These are phyloP conservation scores for Neurospora pannonica DNA, from an alignment of 495 filamentous ascomycete genomes.

Conservation along the genomic window DNA sequence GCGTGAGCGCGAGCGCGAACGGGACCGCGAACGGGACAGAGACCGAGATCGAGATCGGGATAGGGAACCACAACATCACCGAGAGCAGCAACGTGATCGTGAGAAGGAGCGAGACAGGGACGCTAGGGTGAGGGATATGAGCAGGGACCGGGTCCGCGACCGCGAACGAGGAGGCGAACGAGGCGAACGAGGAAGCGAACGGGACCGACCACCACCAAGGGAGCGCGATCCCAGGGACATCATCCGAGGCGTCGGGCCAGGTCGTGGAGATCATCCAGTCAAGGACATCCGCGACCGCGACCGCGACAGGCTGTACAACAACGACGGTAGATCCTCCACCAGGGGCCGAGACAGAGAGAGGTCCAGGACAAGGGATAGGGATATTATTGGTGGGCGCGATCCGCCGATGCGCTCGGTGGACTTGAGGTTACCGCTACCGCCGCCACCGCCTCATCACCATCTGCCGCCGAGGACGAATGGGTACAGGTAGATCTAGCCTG, in stretches of 20 bases:
- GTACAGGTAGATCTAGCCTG: background rate
- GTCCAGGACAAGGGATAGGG: constrained; percentile 10
- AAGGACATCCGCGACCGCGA: background rate
- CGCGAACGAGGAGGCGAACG: background rate
- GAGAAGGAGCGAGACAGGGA: constrained; percentile 1
- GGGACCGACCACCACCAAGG: background rate
- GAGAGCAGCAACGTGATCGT: background rate
- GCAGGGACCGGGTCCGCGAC: background rate
- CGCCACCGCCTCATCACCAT: background rate
- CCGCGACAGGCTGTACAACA: background rate
- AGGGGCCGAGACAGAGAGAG: background rate
- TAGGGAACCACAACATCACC: background rate
- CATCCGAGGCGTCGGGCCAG: background rate
- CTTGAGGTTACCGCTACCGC: background rate
- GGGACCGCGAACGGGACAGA: constrained; percentile 1
- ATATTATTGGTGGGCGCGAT: background rate
- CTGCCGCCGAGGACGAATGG: background rate
- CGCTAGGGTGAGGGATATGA: background rate
- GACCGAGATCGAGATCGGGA: constrained; percentile 1
- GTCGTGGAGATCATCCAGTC: background rate
- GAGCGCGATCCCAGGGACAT: background rate
- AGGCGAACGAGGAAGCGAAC: background rate
- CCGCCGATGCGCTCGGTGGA: background rate
- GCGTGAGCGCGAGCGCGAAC: constrained; percentile 1
- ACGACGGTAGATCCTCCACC: background rate